Evolutionary conservation across 202 grass and related monocot genomes (phyloP).

Genomic region (Panicum hallii): DNA sequence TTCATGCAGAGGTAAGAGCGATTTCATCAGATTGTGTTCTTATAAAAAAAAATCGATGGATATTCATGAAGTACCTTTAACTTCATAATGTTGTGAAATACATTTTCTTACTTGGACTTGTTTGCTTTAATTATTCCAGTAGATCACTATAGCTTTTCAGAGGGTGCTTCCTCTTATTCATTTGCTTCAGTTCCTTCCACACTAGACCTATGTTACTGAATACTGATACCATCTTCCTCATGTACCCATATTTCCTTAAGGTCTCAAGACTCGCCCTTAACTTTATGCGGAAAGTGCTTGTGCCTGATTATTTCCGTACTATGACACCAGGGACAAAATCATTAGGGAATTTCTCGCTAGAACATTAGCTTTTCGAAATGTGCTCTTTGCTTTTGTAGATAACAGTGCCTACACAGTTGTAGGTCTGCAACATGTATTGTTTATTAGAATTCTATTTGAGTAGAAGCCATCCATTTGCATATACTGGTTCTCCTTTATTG

Average conservation of each 20-base stretch:
- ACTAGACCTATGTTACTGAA: not conserved
- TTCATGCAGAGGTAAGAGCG: slow-evolving; percentile 67
- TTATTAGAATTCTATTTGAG: slow-evolving; percentile 33
- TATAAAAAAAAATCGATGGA: not conserved
- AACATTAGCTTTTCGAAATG: slow-evolving; percentile 15
- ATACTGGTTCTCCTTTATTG: not conserved
- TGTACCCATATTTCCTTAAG: slow-evolving; percentile 1
- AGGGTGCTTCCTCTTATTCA: slow-evolving; percentile 1
- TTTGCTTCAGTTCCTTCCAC: not conserved
- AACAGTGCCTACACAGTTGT: not conserved
- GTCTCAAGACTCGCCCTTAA: not conserved
- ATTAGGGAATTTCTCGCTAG: not conserved
- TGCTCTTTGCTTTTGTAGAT: not conserved
- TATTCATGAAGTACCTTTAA: not conserved
- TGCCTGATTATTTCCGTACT: slow-evolving; percentile 11
- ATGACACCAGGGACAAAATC: not conserved
- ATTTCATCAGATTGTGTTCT: slow-evolving; percentile 11
- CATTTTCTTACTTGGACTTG: not conserved
- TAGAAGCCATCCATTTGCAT: slow-evolving; percentile 23
- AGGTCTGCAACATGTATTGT: not conserved
- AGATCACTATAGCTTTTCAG: slow-evolving; percentile 11
- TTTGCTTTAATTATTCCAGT: slow-evolving; percentile 26
- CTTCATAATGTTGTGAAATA: not conserved
- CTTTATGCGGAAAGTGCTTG: not conserved
- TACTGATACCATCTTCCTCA: not conserved